Percentiles rank a stretch among this genome's conserved stretches.
phyloP scores from a whole-genome alignment of 495 filamentous ascomycete genomes.

The Immersiella caudata region DNA sequence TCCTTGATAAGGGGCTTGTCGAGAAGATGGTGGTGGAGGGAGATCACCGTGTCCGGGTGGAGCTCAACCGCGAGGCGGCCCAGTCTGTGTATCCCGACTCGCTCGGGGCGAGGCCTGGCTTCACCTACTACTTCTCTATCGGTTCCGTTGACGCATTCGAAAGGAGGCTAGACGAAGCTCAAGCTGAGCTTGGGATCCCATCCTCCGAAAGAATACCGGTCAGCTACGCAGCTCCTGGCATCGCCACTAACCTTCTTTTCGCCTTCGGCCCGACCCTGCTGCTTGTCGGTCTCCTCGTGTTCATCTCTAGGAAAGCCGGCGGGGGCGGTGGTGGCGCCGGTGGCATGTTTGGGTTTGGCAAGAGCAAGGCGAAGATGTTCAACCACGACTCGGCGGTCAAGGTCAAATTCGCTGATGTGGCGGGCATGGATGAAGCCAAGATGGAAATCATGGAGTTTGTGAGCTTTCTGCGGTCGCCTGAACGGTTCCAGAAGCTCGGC shows the following conservation, averaged over 20 bases:
- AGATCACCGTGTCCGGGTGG: conserved; percentile 70
- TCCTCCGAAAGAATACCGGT: conserved; percentile 85
- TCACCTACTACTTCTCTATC: conserved; percentile 92
- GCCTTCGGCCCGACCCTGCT: conserved; percentile 85
- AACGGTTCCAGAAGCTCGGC: conserved; percentile 86
- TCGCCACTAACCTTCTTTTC: conserved; percentile 64
- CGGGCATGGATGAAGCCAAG: conserved; percentile 99
- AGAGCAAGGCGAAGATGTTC: conserved; percentile 93
- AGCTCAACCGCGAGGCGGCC: conserved; percentile 81
- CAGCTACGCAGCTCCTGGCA: conserved; percentile 76
- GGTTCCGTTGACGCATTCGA: conserved; percentile 94
- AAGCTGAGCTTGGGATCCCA: conserved; percentile 83
- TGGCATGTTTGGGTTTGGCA: conserved; percentile 92
- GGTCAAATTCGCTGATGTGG: conserved; percentile 95
- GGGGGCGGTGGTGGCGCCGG: conserved; percentile 65
- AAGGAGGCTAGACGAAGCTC: conserved; percentile 80
- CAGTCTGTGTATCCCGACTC: conserved; percentile 81
- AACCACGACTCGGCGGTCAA: conserved; percentile 96
- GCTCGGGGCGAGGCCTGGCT: conserved; percentile 65
- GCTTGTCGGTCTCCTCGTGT: conserved; percentile 79
- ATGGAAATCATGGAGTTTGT: conserved; percentile 99
- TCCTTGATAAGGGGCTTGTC: conserved; percentile 93
- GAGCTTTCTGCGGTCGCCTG: conserved; percentile 88
- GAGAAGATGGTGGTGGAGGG: conserved; percentile 83
- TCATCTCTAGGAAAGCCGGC: conserved; percentile 65